Percentiles rank a stretch among this genome's conserved stretches.
These are phyloP conservation scores for Spathaspora passalidarum DNA, from an alignment of 805 yeast species.

Conservation along the genomic window DNA sequence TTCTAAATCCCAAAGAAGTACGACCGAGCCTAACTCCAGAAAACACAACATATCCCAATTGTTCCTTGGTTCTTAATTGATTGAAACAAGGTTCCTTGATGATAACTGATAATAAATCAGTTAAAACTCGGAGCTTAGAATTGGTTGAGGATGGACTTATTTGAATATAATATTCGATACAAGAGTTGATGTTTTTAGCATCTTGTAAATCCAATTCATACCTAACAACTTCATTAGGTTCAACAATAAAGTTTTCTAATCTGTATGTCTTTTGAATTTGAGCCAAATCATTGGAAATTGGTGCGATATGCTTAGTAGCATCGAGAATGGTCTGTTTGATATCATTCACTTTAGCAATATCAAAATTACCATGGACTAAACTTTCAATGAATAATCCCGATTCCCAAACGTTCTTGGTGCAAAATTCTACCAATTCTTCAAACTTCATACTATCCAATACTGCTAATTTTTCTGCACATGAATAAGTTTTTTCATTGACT, in stretches of 20 bases:
- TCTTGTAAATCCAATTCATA: constrained; percentile 57
- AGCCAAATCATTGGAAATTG: constrained; percentile 37
- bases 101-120: constrained; percentile 69
- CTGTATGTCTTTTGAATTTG: constrained; percentile 15
- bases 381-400: constrained; percentile 65
- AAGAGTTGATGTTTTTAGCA: constrained; percentile 72
- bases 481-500: constrained; percentile 71
- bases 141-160: constrained; percentile 41
- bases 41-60: constrained; percentile 91
- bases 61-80: constrained; percentile 88
- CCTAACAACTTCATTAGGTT: constrained; percentile 33
- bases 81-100: constrained; percentile 86
- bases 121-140: constrained; percentile 39
- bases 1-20: constrained; percentile 67
- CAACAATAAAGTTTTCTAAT: constrained; percentile 33
- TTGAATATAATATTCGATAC: constrained; percentile 76
- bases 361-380: constrained; percentile 73
- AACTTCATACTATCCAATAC: constrained; percentile 43
- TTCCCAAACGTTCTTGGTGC: constrained; percentile 43
- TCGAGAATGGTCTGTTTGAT: constrained; percentile 43
- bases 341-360: constrained; percentile 50
- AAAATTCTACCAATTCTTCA: constrained; percentile 48
- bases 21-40: constrained; percentile 68
- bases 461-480: constrained; percentile 56
- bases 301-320: constrained; percentile 21